Evolutionary conservation across 1,284 basidiomycete genomes (phyloP), one percentile per base, ranked within the genome.

Genomic region (Inonotus obliquus): DNA sequence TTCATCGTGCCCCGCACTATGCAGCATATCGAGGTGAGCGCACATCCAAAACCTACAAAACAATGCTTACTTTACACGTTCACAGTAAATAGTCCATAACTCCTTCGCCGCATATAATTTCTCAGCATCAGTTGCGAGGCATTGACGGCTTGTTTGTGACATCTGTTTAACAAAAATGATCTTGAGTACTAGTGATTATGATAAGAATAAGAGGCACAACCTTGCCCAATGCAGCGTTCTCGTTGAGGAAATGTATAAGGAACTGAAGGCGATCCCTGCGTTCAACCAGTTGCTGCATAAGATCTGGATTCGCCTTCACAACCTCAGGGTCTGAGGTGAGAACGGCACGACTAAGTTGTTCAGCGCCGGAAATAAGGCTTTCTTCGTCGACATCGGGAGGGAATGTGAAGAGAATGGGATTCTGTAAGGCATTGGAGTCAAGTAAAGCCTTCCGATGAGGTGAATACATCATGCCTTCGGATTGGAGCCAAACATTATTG

Each of bases 201-300:
- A 21, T 4, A 9, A 21, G 21, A 32, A 32, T 9, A 14, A 17
- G 9, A 6, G n/a, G 0, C 62, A 74, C 67, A 41, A 90, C 92
- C 78, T 91, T 91, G 27, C 77, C 77, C 29, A 96, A 76, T 2
- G 87, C 87, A 0, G 83, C 86, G 71, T 96, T 96, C 61, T 89
- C 85, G 57, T 92, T 92, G 66, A 99, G 89, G 72, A 96, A 97
- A 19, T 80, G 79, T 68, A 97, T 92, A 9, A 99, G 79, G 77
- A 90, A 91, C 56, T 83, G 85, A 17, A 97, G 77, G 47, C 92
- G 81, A 48, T 86, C 84, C 65, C 89, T 86, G 29, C 94, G 84
- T 59, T 87, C 86, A 1, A 81, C 81, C 62, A 99, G 77, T 69
- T 96, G 94, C 1, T 85, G 79, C 9, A 86, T 86, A 44, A 98